These are phyloP conservation scores for Linnemannia zychae DNA, from an alignment of 192 early-diverging fungal genomes.

Conservation along the genomic window DNA sequence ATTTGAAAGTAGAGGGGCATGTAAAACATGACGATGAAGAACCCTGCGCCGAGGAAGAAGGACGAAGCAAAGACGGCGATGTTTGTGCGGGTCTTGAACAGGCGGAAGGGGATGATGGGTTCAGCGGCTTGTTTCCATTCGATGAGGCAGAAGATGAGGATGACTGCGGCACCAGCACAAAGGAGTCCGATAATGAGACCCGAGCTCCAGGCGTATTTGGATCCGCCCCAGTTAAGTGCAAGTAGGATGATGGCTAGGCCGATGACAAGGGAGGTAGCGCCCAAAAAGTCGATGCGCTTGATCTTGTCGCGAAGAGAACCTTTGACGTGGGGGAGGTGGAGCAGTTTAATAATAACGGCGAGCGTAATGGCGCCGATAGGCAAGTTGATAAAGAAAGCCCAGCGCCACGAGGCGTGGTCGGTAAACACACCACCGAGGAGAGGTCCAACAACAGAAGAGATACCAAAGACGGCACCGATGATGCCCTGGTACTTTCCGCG, in stretches of 20 bases:
- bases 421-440: constrained; percentile 58
- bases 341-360: constrained; percentile 53
- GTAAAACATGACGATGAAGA: constrained; percentile 75
- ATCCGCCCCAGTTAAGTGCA: constrained; percentile 82
- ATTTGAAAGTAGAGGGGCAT: constrained; percentile 80
- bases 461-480: constrained; percentile 63
- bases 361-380: constrained; percentile 67
- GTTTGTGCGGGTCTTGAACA: constrained; percentile 67
- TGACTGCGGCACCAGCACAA: constrained; percentile 60
- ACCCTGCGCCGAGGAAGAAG: constrained; percentile 56
- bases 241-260: constrained; percentile 71
- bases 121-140: constrained; percentile 76
- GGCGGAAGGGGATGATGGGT: constrained; percentile 75
- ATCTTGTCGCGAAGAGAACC: constrained; percentile 68
- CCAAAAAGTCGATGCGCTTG: constrained; percentile 73
- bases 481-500: constrained; percentile 75
- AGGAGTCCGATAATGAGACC: constrained; percentile 68
- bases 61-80: constrained; percentile 51
- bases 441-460: constrained; percentile 65
- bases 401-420: constrained; percentile 67
- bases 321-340: constrained; percentile 62
- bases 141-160: constrained; percentile 66
- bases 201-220: constrained; percentile 73
- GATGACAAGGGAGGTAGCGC: constrained; percentile 63
- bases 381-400: constrained; percentile 71